Conservation (phyloP, 129 eudicot species). For the Deinandra increscens region DNA sequence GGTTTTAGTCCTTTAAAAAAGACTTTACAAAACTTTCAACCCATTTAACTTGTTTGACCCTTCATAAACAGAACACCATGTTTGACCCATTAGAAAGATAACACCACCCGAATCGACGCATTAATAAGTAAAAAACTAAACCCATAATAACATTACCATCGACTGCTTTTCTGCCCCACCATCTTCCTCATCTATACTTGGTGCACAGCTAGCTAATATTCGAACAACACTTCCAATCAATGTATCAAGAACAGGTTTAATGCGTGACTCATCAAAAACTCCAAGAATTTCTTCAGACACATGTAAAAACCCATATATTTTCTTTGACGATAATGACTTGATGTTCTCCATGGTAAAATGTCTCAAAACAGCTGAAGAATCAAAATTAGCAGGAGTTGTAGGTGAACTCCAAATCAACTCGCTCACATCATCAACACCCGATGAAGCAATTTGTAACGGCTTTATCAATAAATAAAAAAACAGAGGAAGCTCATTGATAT, state of each 20-base stretch:
- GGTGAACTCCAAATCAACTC: conserved; percentile 40
- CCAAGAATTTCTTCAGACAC: conserved; percentile 75
- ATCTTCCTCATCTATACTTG: conserved; percentile 31
- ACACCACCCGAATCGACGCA: neutral
- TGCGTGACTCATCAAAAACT: conserved; percentile 65
- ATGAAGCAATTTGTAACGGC: conserved; percentile 48
- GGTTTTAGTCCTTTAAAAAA: neutral
- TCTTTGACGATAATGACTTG: conserved; percentile 68
- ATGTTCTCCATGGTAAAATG: conserved; percentile 54
- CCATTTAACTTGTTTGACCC: conserved; percentile 5
- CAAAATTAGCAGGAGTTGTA: conserved; percentile 26
- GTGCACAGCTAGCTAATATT: conserved; percentile 62
- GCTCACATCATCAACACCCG: conserved; percentile 36
- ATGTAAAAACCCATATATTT: conserved; percentile 72
- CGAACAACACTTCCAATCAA: conserved; percentile 77
- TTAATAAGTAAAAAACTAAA: neutral
- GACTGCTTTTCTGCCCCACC: conserved; percentile 38
- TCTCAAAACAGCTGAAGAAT: conserved; percentile 42
- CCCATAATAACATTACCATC: conserved; percentile 36
- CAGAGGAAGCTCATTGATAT: conserved; percentile 74
- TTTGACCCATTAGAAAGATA: too few species aligned
- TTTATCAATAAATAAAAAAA: conserved; percentile 61
- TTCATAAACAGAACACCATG: neutral
- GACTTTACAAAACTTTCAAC: neutral
- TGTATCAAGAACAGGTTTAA: conserved; percentile 65